Conservation (phyloP, 2,329 filamentous ascomycete species). For the Pseudocercospora crystallina region DNA sequence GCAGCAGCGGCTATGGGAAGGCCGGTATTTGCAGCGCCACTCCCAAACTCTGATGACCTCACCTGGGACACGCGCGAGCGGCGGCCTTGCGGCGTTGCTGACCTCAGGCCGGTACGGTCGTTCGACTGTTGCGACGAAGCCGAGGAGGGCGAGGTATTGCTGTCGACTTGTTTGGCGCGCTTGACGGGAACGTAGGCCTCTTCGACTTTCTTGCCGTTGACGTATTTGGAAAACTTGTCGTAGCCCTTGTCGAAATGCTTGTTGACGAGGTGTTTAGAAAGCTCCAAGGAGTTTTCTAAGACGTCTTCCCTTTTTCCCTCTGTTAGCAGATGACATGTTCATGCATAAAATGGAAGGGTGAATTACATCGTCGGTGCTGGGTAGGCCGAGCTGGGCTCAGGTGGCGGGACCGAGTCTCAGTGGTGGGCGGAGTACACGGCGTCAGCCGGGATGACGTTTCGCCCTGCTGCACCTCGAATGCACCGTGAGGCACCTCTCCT, state of each 20-base stretch:
- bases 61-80: constrained; percentile 4
- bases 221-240: constrained; percentile 21
- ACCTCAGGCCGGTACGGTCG: constrained; percentile 9
- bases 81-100: constrained; percentile 10
- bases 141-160: constrained; percentile 2
- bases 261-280: constrained; percentile 25
- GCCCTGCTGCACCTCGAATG: not conserved
- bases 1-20: constrained; percentile 6
- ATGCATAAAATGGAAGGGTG: too few relatives aligned
- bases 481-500: not conserved
- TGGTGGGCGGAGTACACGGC: constrained; percentile 7
- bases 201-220: constrained; percentile 24
- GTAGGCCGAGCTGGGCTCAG: not conserved
- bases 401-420: constrained; percentile 12
- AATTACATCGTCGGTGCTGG: too few relatives aligned
- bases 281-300: constrained; percentile 29
- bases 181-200: constrained; percentile 9
- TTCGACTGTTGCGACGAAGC: constrained; percentile 6
- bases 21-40: constrained; percentile 13
- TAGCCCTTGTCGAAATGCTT: constrained; percentile 31
- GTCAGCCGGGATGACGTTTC: constrained; percentile 7
- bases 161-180: constrained; percentile 3
- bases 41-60: constrained; percentile 18
- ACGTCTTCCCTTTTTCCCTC: too few relatives aligned
- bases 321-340: too few relatives aligned